phyloP scores from a whole-genome alignment of 1,139 yeast genomes.

The Candida neerlandica region DNA sequence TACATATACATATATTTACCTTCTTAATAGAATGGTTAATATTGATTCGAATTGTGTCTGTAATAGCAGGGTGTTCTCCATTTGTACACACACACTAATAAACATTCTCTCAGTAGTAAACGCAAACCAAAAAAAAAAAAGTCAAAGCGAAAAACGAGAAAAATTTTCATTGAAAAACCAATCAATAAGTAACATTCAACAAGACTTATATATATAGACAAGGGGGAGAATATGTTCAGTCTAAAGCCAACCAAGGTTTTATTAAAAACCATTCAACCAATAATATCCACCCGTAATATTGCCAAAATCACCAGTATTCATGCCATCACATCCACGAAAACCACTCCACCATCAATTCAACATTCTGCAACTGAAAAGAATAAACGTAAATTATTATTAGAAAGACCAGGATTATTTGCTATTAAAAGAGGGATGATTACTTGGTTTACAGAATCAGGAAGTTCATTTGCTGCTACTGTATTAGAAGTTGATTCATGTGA shows the following conservation, averaged over 20 bases:
- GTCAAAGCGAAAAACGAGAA: not conserved
- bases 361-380: conserved; percentile 63
- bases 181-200: not conserved
- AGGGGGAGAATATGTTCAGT: conserved; percentile 2
- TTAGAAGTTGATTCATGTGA: conserved; percentile 87
- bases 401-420: conserved; percentile 83
- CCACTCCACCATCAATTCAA: conserved; percentile 45
- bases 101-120: too few relatives aligned
- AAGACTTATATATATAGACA: too few relatives aligned
- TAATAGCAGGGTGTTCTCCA: not conserved
- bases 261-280: not conserved
- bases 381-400: conserved; percentile 65
- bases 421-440: conserved; percentile 90
- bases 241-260: conserved; percentile 1
- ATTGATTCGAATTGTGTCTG: too few relatives aligned
- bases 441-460: conserved; percentile 70
- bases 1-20: not conserved
- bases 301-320: conserved; percentile 58
- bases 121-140: not conserved
- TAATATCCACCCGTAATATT: conserved; percentile 25
- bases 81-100: too few relatives aligned
- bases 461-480: conserved; percentile 80
- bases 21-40: not conserved
- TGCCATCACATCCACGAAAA: conserved; percentile 51
- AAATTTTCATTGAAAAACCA: not conserved